Conservation (phyloP, 768 basidiomycete genomes). For the Boletus bicolor region DNA sequence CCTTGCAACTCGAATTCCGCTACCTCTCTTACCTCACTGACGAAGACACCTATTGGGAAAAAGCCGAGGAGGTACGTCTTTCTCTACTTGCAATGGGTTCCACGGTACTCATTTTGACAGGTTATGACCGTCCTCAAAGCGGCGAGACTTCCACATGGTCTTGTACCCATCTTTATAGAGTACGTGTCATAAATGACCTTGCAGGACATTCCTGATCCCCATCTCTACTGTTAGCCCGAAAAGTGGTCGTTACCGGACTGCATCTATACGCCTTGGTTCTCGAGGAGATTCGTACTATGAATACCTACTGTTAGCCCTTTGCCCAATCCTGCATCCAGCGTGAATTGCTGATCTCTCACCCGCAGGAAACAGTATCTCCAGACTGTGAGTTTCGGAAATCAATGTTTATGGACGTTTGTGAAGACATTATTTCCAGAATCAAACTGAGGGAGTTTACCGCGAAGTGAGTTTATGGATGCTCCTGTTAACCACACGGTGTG, state of each 20-base stretch:
- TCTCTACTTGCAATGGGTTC: neutral
- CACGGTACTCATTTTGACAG: constrained; percentile 26
- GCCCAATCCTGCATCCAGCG: neutral
- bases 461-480: constrained; percentile 44
- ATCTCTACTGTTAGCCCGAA: constrained; percentile 37
- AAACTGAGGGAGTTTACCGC: constrained; percentile 72
- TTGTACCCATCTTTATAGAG: constrained; percentile 86
- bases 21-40: constrained; percentile 81
- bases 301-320: constrained; percentile 63
- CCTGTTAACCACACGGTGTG: neutral
- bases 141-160: constrained; percentile 61
- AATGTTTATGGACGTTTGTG: neutral
- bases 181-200: constrained; percentile 33
- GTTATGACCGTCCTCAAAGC: constrained; percentile 70
- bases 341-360: constrained; percentile 1
- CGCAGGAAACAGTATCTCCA: constrained; percentile 33
- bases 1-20: constrained; percentile 86
- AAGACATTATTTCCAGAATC: constrained; percentile 44
- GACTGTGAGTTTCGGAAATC: constrained; percentile 22
- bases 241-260: constrained; percentile 53
- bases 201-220: constrained; percentile 10
- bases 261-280: constrained; percentile 85
- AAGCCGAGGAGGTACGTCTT: constrained; percentile 60
- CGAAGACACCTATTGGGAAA: constrained; percentile 77
- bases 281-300: constrained; percentile 95